These are phyloP conservation scores for Calonectria pseudoturangicola DNA, from an alignment of 2,329 filamentous ascomycete species.

Conservation along the genomic window DNA sequence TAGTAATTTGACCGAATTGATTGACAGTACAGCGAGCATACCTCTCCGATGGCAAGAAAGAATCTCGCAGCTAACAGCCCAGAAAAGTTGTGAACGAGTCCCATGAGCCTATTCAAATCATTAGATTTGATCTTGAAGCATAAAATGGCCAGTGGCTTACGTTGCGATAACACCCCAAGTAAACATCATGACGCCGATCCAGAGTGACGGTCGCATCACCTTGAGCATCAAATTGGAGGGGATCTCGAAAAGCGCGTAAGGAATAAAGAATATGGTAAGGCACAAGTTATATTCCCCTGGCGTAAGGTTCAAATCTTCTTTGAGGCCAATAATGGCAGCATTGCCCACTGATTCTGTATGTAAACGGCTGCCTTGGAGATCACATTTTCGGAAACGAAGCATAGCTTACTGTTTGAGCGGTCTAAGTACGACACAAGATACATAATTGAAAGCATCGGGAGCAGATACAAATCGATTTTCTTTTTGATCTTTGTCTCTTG, in stretches of 20 bases:
- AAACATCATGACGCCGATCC: neutral
- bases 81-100: neutral
- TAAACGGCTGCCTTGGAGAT: neutral
- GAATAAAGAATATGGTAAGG: conserved; percentile 8
- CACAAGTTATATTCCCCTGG: neutral
- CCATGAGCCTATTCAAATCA: neutral
- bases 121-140: neutral
- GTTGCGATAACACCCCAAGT: conserved; percentile 1
- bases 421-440: neutral
- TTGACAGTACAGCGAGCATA: neutral
- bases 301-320: neutral
- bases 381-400: no score
- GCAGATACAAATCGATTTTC: neutral
- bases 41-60: neutral
- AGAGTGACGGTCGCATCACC: neutral
- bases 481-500: neutral
- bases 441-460: neutral
- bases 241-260: conserved; percentile 1
- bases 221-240: conserved; percentile 3
- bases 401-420: conserved; percentile 6
- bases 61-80: neutral
- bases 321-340: neutral
- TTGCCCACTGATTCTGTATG: neutral
- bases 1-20: neutral
- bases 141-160: no score